phyloP scores from a whole-genome alignment of 2,329 filamentous ascomycete species.

The Ophiostoma fasciatum region DNA sequence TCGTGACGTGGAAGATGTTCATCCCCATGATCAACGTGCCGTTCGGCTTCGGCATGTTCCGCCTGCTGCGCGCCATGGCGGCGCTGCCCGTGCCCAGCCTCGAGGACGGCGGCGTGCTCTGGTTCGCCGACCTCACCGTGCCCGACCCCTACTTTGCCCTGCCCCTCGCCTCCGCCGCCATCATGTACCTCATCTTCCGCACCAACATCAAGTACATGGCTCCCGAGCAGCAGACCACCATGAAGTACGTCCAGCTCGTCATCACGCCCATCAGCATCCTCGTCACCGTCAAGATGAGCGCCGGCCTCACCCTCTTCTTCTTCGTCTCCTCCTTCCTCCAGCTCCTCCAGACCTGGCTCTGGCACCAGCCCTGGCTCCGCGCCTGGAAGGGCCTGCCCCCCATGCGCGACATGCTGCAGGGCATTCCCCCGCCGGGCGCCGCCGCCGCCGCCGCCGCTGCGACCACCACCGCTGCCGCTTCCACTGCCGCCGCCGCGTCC shows the following conservation, averaged over 20 bases:
- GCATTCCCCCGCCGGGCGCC: not conserved
- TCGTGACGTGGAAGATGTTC: conserved; percentile 35
- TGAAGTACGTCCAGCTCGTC: conserved; percentile 21
- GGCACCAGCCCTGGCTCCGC: conserved; percentile 26
- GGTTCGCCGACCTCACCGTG: conserved; percentile 65
- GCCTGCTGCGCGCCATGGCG: conserved; percentile 59
- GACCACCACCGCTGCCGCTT: no score
- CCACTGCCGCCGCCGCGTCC: not conserved
- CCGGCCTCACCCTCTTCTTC: conserved; percentile 50
- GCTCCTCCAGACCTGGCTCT: conserved; percentile 27
- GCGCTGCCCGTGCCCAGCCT: conserved; percentile 68
- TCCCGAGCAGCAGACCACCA: conserved; percentile 19
- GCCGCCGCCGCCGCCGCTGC: not conserved
- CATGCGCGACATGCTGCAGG: conserved; percentile 9
- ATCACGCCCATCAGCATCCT: conserved; percentile 18
- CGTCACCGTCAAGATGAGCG: conserved; percentile 31
- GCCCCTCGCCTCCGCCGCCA: conserved; percentile 42
- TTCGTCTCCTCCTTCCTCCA: conserved; percentile 24
- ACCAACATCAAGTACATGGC: conserved; percentile 20
- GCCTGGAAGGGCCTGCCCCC: conserved; percentile 22
- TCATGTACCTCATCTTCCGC: conserved; percentile 43
- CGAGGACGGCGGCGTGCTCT: conserved; percentile 53
- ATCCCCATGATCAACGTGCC: conserved; percentile 45
- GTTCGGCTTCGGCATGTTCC: conserved; percentile 69
- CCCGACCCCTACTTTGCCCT: conserved; percentile 67